Evolutionary conservation across 495 filamentous ascomycete species (phyloP), one percentile per base, ranked within the genome.

Genomic region (Aspergillus campestris): DNA sequence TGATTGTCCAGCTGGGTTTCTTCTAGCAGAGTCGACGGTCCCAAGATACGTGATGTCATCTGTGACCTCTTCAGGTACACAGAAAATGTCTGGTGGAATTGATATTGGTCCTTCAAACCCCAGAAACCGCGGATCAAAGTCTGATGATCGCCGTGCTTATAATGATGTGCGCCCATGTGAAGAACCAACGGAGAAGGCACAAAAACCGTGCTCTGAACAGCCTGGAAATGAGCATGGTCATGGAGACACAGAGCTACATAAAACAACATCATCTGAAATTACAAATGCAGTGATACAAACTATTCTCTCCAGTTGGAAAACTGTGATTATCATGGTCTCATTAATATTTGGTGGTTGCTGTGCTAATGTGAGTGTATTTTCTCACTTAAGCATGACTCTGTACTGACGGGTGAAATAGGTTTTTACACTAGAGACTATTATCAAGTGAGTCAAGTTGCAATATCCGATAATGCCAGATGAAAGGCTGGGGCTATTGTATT

Each of bases 331-430:
- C 50, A 92, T 94, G 72, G 69, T 88, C n/a, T 79, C 73, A 15
- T 72, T 96, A 45, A 98, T 98, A 38, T 95, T 98, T 60, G 92
- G 94, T 33, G 92, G 92, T 31, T 99, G 92, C 60, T 99, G 92
- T 72, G 89, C 89, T 29, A 99, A 97, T 73, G 92, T 98, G 63
- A 65, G 77, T 71, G 29, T 14, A 14, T 18, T 31, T 29, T 4
- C 18, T 3, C 38, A 38, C 33, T 1, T 32, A 42, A 29, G 33
- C 37, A 47, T 55, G 47, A 55, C 45, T 38, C 35, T 42, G 54
- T 58, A 45, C 60, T 50, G 44, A 52, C 38, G 44, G 24, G 47
- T 47, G n/a, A 24, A 29, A 14, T 46, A 89, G 86, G 86, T 89
- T 28, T 97, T 94, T 68, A 86, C 90, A 7, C 80, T 99, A 34